Evolutionary conservation across 2,329 filamentous ascomycete species (phyloP).

Genomic region (Tolypocladium nubicola): DNA sequence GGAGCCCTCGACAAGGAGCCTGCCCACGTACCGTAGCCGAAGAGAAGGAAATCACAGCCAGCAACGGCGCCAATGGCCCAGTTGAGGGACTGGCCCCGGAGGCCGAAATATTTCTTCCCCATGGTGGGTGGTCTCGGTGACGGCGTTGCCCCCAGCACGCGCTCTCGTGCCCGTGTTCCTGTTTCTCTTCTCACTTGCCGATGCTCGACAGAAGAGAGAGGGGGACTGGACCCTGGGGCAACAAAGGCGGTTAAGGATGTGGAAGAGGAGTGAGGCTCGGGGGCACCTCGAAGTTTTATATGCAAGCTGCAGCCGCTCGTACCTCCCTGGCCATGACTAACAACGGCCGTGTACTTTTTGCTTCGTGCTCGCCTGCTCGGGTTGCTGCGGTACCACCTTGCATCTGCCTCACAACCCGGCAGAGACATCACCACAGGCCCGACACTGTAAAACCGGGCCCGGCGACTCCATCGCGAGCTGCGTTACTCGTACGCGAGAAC

Average conservation of each 20-base stretch:
- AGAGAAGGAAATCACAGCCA: constrained; percentile 60
- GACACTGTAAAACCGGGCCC: background rate
- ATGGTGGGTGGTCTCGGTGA: constrained; percentile 7
- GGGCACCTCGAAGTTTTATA: constrained; percentile 2
- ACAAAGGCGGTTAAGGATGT: background rate
- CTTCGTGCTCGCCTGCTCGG: background rate
- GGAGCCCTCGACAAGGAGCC: background rate
- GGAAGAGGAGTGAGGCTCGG: background rate
- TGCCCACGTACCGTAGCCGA: constrained; percentile 37
- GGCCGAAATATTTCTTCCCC: constrained; percentile 46
- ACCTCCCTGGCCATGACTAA: background rate
- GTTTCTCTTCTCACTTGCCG: background rate
- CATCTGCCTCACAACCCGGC: background rate
- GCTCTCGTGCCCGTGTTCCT: background rate
- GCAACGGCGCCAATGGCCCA: constrained; percentile 61
- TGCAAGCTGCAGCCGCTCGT: constrained; percentile 1
- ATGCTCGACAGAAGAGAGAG: background rate
- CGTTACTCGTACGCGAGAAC: background rate
- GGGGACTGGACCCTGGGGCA: background rate
- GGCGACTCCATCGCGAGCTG: background rate
- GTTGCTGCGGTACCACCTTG: background rate
- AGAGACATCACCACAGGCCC: background rate
- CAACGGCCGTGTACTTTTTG: background rate
- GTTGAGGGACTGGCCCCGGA: constrained; percentile 55
- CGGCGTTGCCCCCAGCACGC: background rate